Evolutionary conservation across 768 basidiomycete genomes (phyloP).

Genomic region (Suillus luteus): DNA sequence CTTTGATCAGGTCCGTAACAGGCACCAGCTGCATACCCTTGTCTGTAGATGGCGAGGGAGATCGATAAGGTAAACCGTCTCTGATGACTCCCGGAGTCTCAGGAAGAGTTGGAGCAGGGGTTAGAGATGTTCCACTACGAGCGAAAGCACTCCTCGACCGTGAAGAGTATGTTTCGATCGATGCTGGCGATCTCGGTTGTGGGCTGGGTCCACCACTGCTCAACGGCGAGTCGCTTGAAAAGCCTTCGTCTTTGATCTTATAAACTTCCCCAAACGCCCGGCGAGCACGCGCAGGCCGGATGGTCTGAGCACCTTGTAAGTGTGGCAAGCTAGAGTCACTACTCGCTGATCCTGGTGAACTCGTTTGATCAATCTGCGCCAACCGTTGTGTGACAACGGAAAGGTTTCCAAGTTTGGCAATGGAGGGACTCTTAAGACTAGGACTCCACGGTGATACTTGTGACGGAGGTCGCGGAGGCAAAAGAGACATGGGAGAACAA

Average conservation of each 20-base stretch:
- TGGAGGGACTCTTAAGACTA: conserved; percentile 54
- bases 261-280: conserved; percentile 28
- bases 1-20: conserved; percentile 36
- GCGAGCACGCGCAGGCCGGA: conserved; percentile 14
- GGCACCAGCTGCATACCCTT: conserved; percentile 27
- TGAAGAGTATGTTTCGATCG: conserved; percentile 16
- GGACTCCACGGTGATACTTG: conserved; percentile 24
- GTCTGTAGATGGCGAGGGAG: conserved; percentile 16
- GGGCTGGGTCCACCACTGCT: conserved; percentile 1
- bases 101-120: background rate
- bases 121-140: conserved; percentile 3
- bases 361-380: conserved; percentile 52
- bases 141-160: conserved; percentile 26
- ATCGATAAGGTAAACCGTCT: conserved; percentile 22
- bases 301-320: conserved; percentile 27
- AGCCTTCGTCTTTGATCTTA: conserved; percentile 21
- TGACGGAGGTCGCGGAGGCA: conserved; percentile 28
- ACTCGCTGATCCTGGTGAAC: conserved; percentile 19
- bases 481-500: conserved; percentile 20
- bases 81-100: conserved; percentile 7
- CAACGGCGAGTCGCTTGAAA: conserved; percentile 2
- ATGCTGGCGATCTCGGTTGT: conserved; percentile 1
- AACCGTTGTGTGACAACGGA: conserved; percentile 71
- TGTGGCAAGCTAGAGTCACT: conserved; percentile 20
- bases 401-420: conserved; percentile 57